phyloP scores from a whole-genome alignment of 2,329 filamentous ascomycete species.

The Sarocladiaceae sp. region DNA sequence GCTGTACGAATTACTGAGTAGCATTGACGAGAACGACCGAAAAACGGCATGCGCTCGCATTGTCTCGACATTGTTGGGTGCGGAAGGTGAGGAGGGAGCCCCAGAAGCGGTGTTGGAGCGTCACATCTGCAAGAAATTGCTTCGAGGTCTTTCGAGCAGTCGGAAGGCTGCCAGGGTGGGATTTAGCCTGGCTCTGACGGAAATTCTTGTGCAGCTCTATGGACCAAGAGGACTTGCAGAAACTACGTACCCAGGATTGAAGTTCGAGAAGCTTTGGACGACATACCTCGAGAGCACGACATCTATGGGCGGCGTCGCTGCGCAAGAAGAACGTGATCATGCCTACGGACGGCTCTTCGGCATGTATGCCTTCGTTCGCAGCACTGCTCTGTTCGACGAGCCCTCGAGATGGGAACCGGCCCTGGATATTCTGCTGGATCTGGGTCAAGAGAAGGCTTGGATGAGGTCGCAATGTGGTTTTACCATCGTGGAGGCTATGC shows the following conservation, averaged over 20 bases:
- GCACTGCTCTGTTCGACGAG: slow-evolving; percentile 63
- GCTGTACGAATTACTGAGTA: slow-evolving; percentile 59
- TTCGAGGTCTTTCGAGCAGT: slow-evolving; percentile 84
- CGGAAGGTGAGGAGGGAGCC: slow-evolving; percentile 37
- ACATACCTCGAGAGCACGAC: slow-evolving; percentile 53
- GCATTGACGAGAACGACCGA: slow-evolving; percentile 52
- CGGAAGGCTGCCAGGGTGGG: slow-evolving; percentile 85
- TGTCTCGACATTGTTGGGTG: slow-evolving; percentile 51
- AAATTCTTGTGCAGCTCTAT: slow-evolving; percentile 70
- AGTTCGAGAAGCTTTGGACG: slow-evolving; percentile 51
- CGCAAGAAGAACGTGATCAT: slow-evolving; percentile 81
- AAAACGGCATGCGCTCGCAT: slow-evolving; percentile 56
- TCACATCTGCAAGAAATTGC: slow-evolving; percentile 65
- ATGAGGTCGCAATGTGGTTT: slow-evolving; percentile 83
- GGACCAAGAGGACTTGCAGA: slow-evolving; percentile 40
- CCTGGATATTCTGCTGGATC: slow-evolving; percentile 67
- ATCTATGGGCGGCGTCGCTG: slow-evolving; percentile 47
- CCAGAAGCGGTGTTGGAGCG: slow-evolving; percentile 50
- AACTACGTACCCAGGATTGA: slow-evolving; percentile 47
- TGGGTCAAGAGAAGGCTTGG: slow-evolving; percentile 83
- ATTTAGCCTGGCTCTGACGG: slow-evolving; percentile 84
- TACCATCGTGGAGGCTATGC: slow-evolving; percentile 70
- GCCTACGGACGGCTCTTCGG: slow-evolving; percentile 84
- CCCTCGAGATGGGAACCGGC: slow-evolving; percentile 60
- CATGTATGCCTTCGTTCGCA: slow-evolving; percentile 79